Evolutionary conservation across 129 eudicot genomes (phyloP), one percentile per base, ranked within the genome.

Genomic region (Centella asiatica): DNA sequence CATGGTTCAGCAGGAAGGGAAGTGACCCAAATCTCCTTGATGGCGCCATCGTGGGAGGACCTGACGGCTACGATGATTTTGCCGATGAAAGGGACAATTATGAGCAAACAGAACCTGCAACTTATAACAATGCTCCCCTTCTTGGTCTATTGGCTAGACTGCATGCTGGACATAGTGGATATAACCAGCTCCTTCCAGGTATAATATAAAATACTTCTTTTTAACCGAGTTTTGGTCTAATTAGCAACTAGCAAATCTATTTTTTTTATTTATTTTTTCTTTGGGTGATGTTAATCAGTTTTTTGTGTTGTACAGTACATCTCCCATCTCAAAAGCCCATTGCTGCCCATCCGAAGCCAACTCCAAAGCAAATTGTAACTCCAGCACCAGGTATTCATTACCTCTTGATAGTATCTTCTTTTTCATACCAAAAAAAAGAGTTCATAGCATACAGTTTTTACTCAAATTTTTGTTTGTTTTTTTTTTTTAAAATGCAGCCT

Each of bases 161-260:
- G 62, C 28, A 33, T 0, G 62, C 72, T 10, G 98, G 98, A 47
- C 95, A 79, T 46, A 39, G 75, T 53, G 94, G 81, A 24, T 74
- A 82, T 56, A 82, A 74, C 70, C 96, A 92, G 63, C 90, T 84
- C 56, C 94, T 92, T 54, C 97, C 97, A 60, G 93, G 95, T 83
- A 60, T 19, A 0, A 48, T n/a, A n/a, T n/a, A n/a, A n/a, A n/a
- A n/a, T n/a, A n/a, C n/a, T n/a, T n/a, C n/a, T n/a, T n/a, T n/a
- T n/a, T n/a, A n/a, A n/a, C n/a, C n/a, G n/a, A n/a, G n/a, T n/a
- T n/a, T n/a, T n/a, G n/a, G n/a, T n/a, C n/a, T n/a, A n/a, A n/a
- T n/a, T n/a, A n/a, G n/a, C n/a, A n/a, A n/a, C n/a, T n/a, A n/a
- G n/a, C n/a, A n/a, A n/a, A n/a, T n/a, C n/a, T n/a, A n/a, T n/a